A percentile compares a stretch with the other conserved stretches of the same genome.
phyloP scores from a whole-genome alignment of 23 red algal genomes.

The Agarophyton chilense region DNA sequence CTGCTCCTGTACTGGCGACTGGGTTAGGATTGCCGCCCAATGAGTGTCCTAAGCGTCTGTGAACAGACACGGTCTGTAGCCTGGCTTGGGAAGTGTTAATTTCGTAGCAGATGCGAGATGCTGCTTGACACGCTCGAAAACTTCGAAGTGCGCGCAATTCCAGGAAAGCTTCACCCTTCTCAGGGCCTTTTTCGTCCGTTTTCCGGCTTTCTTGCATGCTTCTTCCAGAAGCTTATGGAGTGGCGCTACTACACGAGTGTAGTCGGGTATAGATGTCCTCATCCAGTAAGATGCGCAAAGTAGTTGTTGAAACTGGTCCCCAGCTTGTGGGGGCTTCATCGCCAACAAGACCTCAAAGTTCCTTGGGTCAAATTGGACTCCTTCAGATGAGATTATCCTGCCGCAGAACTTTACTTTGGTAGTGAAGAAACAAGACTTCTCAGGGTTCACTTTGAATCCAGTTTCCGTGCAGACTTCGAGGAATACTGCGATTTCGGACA shows the following conservation, averaged over 20 bases:
- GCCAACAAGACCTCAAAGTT: background rate
- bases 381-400: slow-evolving; percentile 10
- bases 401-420: slow-evolving; percentile 23
- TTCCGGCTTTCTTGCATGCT: too few relatives aligned
- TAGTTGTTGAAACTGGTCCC: slow-evolving; percentile 45
- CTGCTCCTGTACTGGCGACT: too few relatives aligned
- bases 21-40: too few relatives aligned
- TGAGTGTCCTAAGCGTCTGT: too few relatives aligned
- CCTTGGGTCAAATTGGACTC: slow-evolving; percentile 20
- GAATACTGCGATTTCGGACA: too few relatives aligned
- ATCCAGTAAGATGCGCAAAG: slow-evolving; percentile 38
- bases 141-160: too few relatives aligned
- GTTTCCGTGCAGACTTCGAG: slow-evolving; percentile 3
- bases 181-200: too few relatives aligned
- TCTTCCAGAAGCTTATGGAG: too few relatives aligned
- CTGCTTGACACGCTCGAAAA: too few relatives aligned
- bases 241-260: background rate
- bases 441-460: slow-evolving; percentile 23
- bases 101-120: background rate
- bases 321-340: slow-evolving; percentile 39
- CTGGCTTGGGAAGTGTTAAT: background rate
- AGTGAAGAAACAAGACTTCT: slow-evolving; percentile 19
- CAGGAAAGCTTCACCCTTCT: too few relatives aligned
- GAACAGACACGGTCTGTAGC: too few relatives aligned
- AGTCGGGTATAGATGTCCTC: background rate